Percentiles rank a stretch among this genome's conserved stretches.
These are phyloP conservation scores for Conticribra weissflogii DNA, from an alignment of 108 stramenopile genomes.

Conservation along the genomic window DNA sequence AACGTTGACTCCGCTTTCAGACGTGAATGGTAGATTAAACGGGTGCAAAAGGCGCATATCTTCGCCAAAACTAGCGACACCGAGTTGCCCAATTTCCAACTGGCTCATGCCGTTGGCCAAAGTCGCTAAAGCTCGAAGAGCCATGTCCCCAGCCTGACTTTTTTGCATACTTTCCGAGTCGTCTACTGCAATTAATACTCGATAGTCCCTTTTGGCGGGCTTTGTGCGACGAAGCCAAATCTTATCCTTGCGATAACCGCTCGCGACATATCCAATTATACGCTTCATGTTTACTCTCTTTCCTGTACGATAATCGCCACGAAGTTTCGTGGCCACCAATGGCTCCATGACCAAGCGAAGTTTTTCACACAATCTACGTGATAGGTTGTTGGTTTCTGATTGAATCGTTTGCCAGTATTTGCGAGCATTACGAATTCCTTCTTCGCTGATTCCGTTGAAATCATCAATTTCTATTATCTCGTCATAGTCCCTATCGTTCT, in stretches of 20 bases:
- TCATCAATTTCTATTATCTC: constrained; percentile 50
- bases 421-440: constrained; percentile 58
- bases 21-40: constrained; percentile 89
- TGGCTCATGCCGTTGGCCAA: constrained; percentile 92
- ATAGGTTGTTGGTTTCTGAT: constrained; percentile 76
- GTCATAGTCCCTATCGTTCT: constrained; percentile 9
- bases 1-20: constrained; percentile 85
- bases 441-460: constrained; percentile 40
- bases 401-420: constrained; percentile 70
- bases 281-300: constrained; percentile 99
- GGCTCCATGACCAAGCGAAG: constrained; percentile 97
- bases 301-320: constrained; percentile 97
- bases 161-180: constrained; percentile 97
- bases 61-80: constrained; percentile 92
- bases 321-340: constrained; percentile 92
- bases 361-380: constrained; percentile 96
- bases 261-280: constrained; percentile 98
- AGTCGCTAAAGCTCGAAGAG: constrained; percentile 89
- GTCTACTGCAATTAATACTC: constrained; percentile 96
- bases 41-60: constrained; percentile 90
- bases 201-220: constrained; percentile 97
- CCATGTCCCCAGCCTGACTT: constrained; percentile 90
- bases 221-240: constrained; percentile 99
- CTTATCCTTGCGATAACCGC: constrained; percentile 97
- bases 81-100: constrained; percentile 95